Evolutionary conservation across 768 basidiomycete genomes (phyloP).

Genomic region (Astraeus odoratus): DNA sequence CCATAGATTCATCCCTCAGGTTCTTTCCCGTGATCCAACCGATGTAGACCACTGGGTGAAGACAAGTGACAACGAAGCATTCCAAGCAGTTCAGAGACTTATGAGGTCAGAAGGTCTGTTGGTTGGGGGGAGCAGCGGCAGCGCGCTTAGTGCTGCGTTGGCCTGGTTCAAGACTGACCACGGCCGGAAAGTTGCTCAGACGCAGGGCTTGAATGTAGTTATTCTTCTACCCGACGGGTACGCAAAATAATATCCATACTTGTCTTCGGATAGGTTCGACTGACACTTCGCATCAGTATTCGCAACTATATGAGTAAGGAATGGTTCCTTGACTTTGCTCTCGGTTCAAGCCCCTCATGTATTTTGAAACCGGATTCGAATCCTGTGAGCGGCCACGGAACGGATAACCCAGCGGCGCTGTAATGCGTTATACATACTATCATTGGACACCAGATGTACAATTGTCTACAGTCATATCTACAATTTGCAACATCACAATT

Average conservation of each 20-base stretch:
- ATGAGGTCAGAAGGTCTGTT: slow-evolving; percentile 86
- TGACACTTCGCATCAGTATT: slow-evolving; percentile 42
- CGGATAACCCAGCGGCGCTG: no score
- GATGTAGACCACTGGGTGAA: slow-evolving; percentile 82
- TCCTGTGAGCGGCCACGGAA: no score
- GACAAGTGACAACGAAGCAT: slow-evolving; percentile 75
- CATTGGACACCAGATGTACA: no score
- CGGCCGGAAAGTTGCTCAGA: slow-evolving; percentile 56
- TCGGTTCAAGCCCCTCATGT: slow-evolving; percentile 47
- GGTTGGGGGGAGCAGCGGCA: slow-evolving; percentile 91
- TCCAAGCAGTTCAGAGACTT: slow-evolving; percentile 61
- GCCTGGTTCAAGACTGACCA: slow-evolving; percentile 68
- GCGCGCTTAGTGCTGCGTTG: slow-evolving; percentile 71
- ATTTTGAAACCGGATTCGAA: slow-evolving; percentile 17
- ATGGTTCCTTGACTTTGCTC: slow-evolving; percentile 76
- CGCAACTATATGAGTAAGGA: slow-evolving; percentile 93
- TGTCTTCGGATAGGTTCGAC: neutral
- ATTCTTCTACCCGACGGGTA: slow-evolving; percentile 87
- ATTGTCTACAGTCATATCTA: no score
- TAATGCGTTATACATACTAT: no score
- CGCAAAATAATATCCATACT: slow-evolving; percentile 19
- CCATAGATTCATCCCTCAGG: slow-evolving; percentile 87
- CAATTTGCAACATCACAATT: no score
- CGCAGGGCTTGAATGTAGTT: slow-evolving; percentile 79
- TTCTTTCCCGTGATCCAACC: slow-evolving; percentile 55